A percentile compares a stretch with the other conserved stretches of the same genome.
Evolutionary conservation across 1,139 yeast species (phyloP).

Genomic region (Diutina siamensis): DNA sequence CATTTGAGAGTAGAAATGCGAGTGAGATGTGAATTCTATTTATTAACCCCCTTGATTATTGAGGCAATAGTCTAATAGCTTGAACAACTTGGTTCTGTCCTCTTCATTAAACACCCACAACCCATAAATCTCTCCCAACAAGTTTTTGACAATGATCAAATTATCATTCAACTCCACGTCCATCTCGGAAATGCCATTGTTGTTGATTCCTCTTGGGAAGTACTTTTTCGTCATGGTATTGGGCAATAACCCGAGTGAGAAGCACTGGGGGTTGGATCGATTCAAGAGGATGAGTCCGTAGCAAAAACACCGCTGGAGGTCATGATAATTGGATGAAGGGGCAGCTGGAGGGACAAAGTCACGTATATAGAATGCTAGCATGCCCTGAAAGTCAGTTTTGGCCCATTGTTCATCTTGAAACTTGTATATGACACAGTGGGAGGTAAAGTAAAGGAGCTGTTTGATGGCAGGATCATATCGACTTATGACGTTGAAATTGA

Average conservation of each 20-base stretch:
- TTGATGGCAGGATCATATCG: conserved; percentile 76
- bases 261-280: conserved; percentile 64
- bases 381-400: conserved; percentile 71
- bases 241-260: conserved; percentile 68
- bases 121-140: conserved; percentile 74
- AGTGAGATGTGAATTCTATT: too few species aligned
- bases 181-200: conserved; percentile 38
- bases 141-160: conserved; percentile 65
- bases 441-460: conserved; percentile 60
- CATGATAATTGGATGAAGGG: conserved; percentile 20
- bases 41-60: conserved; percentile 17
- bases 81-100: conserved; percentile 54
- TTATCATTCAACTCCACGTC: conserved; percentile 72
- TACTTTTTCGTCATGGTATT: conserved; percentile 35
- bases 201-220: conserved; percentile 29
- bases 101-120: conserved; percentile 77
- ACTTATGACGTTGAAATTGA: conserved; percentile 71
- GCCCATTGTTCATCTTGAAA: conserved; percentile 61
- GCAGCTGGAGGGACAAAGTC: conserved; percentile 27
- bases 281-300: conserved; percentile 74
- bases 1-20: too few species aligned
- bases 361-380: conserved; percentile 67
- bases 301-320: conserved; percentile 44
- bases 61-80: conserved; percentile 48
- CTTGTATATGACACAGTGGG: conserved; percentile 75